Evolutionary conservation across 129 eudicot genomes (phyloP), one percentile per base, ranked within the genome.

Genomic region (Flaveria robusta): DNA sequence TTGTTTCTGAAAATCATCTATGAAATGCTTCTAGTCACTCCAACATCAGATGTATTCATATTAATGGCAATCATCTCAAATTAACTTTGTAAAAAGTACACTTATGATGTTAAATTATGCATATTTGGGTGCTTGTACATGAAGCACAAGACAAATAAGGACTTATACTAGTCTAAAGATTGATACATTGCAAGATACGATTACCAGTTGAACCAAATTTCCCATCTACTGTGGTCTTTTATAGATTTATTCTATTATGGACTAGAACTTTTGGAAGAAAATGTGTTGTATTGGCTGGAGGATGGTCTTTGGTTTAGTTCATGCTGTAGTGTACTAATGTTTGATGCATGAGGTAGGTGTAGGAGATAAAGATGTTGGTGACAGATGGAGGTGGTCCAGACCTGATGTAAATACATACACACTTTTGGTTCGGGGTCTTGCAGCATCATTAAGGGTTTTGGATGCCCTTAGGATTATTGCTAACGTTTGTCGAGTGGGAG

Each of bases 341-440:
- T 63, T 75, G 65, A 64, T 72, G 45, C 12, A 76, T 80, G 76
- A 56, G 71, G 76, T 90, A 86, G 90, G 82, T 63, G 78, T 79
- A 63, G 83, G 82, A 20, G 94, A 85, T 60, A 89, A 86, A 71
- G 86, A 82, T 69, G 19, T 26, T 9, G 79, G 84, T 68, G 90
- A 84, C 72, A 81, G 90, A 77, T 95, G 97, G 97, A 89, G 60
- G 81, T 95, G 99, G 99, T 85, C 97, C 37, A 89, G 97, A 83
- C 99, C 99, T 27, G 96, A 95, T 85, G 92, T 87, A 63, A 77
- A 83, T 72, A 86, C 85, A 16, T 89, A 88, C 68, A 87, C 96
- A 23, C 45, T 88, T 51, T 80, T 95, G 66, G 83, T 89, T 47
- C 85, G 78, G 63, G 91, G 96, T 56, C 97, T 95, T 50, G 96